Evolutionary conservation across 192 early-diverging fungal species (phyloP), one percentile per base, ranked within the genome.

Genomic region (Obelidium mucronatum): DNA sequence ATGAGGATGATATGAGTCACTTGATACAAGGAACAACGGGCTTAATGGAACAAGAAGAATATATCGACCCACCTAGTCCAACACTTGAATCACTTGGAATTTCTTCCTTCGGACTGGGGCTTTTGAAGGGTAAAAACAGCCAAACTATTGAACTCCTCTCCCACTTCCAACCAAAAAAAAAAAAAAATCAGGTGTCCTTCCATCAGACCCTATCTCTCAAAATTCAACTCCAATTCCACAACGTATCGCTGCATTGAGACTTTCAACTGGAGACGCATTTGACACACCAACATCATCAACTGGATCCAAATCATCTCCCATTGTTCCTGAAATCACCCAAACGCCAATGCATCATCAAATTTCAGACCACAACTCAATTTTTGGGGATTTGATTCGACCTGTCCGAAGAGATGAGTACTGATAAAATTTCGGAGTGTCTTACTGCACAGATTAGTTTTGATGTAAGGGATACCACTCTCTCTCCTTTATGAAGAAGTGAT

Each of bases 371-470:
- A 72, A 72, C 36, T 72, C 70, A 17, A 72, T 72, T 30, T 72
- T 72, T 59, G 70, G 70, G 2, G 70, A 72, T 59, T 59, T 72
- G 70, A 59, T 72, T 59, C 70, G 70, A 11, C 17, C 51, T 33
- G 55, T 44, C 2, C 13, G 31, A 11, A 34, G 35, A 2, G 54
- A 72, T 22, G 70, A 72, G 55, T 72, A 59, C 34, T 24, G 15
- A 19, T n/a, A 33, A 55, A 33, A 37, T 72, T 24, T 33, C 53
- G 22, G 36, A 58, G 15, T 72, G 22, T 59, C 24, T 72, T 8
- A 33, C 30, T 26, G 54, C 70, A 22, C 70, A 72, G 37, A 59
- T 72, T n/a, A 52, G 42, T 11, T 59, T 59, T 26, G 36, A 72
- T 72, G 70, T 59, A n/a, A 53, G 33, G 2, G 8, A 22, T 60